Conservation (phyloP, 2,329 filamentous ascomycete species). For the Talaromyces sp. region DNA sequence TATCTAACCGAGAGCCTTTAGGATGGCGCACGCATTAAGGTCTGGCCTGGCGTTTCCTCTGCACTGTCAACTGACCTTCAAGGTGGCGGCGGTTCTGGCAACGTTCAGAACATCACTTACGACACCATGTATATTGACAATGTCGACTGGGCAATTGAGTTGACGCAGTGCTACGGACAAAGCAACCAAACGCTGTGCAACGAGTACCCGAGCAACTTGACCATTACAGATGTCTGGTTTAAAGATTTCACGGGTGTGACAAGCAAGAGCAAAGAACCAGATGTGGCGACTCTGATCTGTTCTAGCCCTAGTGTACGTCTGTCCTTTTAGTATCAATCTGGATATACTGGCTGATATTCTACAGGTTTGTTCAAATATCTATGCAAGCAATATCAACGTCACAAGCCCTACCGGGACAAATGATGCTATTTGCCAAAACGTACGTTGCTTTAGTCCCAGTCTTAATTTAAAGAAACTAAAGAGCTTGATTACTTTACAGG, state of each 20-base stretch:
- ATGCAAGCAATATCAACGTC: slow-evolving; percentile 41
- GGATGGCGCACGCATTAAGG: slow-evolving; percentile 67
- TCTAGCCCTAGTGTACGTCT: slow-evolving; percentile 43
- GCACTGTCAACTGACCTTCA: slow-evolving; percentile 55
- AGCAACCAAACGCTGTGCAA: slow-evolving; percentile 58
- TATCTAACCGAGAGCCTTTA: slow-evolving; percentile 32
- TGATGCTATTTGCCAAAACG: slow-evolving; percentile 41
- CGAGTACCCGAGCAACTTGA: slow-evolving; percentile 38
- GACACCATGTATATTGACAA: slow-evolving; percentile 55
- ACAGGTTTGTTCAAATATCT: slow-evolving; percentile 43
- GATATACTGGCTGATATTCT: background rate
- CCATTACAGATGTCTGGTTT: slow-evolving; percentile 22
- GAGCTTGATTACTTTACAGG: slow-evolving; percentile 11
- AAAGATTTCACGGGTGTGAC: slow-evolving; percentile 53
- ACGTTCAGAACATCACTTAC: slow-evolving; percentile 62
- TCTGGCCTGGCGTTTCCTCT: slow-evolving; percentile 58
- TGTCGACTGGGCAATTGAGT: slow-evolving; percentile 59
- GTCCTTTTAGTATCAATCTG: background rate
- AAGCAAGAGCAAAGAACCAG: slow-evolving; percentile 37
- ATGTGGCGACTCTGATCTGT: slow-evolving; percentile 45
- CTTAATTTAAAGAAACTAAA: background rate
- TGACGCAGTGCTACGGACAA: slow-evolving; percentile 62
- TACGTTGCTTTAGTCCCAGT: slow-evolving; percentile 15
- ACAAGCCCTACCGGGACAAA: slow-evolving; percentile 42
- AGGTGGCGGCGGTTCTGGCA: slow-evolving; percentile 59